Evolutionary conservation across 2,329 filamentous ascomycete genomes (phyloP).

Genomic region (Alternaria sp.): DNA sequence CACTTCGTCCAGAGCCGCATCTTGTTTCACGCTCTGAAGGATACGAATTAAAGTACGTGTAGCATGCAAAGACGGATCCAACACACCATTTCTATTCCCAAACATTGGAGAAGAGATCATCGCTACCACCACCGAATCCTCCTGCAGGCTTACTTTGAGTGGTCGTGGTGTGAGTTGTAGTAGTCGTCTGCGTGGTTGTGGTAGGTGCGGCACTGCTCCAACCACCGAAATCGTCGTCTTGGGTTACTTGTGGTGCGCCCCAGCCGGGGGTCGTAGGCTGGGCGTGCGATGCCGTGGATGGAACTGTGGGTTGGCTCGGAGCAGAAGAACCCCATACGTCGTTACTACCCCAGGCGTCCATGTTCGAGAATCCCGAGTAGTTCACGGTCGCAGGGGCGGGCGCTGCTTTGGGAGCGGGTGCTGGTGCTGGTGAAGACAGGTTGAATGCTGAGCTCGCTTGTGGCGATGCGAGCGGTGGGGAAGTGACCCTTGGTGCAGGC

Average conservation of each 20-base stretch:
- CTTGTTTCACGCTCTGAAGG: not conserved
- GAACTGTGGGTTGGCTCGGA: constrained; percentile 56
- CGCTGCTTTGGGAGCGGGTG: constrained; percentile 38
- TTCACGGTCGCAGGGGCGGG: constrained; percentile 43
- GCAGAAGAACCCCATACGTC: constrained; percentile 80
- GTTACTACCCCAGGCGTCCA: constrained; percentile 82
- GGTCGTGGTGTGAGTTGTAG: constrained; percentile 30
- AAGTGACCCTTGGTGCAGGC: constrained; percentile 30
- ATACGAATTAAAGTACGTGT: not conserved
- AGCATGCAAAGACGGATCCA: not conserved
- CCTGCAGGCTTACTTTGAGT: constrained; percentile 56
- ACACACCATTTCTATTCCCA: constrained; percentile 68
- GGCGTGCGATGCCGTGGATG: constrained; percentile 44
- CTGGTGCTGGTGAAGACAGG: constrained; percentile 37
- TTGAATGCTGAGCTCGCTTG: constrained; percentile 75
- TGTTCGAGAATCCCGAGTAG: constrained; percentile 55
- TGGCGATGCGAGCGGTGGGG: constrained; percentile 41
- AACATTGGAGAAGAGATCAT: constrained; percentile 94
- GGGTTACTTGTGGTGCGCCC: constrained; percentile 68
- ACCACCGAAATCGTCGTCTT: constrained; percentile 94
- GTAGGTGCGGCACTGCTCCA: constrained; percentile 79
- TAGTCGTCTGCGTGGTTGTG: constrained; percentile 56
- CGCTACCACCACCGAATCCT: constrained; percentile 62
- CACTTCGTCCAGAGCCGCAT: not conserved
- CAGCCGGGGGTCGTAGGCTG: constrained; percentile 58